phyloP scores from a whole-genome alignment of 768 basidiomycete genomes.

The Termitomyces sp. region DNA sequence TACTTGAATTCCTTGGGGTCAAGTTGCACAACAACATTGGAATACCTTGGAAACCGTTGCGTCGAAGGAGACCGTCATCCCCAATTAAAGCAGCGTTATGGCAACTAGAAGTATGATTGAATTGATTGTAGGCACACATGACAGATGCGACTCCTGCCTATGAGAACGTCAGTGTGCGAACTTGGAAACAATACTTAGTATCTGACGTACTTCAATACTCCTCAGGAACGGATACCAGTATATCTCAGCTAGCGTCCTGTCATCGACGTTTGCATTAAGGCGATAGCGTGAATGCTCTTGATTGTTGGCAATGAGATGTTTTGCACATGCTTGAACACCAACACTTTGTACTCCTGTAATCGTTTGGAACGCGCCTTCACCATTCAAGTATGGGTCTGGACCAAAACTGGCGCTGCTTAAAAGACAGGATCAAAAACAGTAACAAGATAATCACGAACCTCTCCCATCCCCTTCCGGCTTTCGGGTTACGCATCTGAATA shows the following conservation, averaged over 20 bases:
- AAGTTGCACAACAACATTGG: background rate
- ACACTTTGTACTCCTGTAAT: slow-evolving; percentile 53
- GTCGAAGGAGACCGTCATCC: slow-evolving; percentile 29
- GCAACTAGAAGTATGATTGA: slow-evolving; percentile 61
- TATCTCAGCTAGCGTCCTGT: slow-evolving; percentile 49
- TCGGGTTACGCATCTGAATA: slow-evolving; percentile 44
- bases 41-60: slow-evolving; percentile 38
- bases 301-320: slow-evolving; percentile 46
- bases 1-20: background rate
- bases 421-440: background rate
- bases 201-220: slow-evolving; percentile 35
- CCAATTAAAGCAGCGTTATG: slow-evolving; percentile 49
- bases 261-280: slow-evolving; percentile 42
- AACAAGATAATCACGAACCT: slow-evolving; percentile 18
- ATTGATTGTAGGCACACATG: slow-evolving; percentile 49
- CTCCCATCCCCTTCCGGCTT: slow-evolving; percentile 45
- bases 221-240: slow-evolving; percentile 48
- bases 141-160: slow-evolving; percentile 45
- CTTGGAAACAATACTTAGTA: background rate
- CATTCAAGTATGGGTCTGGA: slow-evolving; percentile 59
- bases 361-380: slow-evolving; percentile 55
- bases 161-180: background rate
- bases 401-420: slow-evolving; percentile 30
- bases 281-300: slow-evolving; percentile 50
- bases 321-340: slow-evolving; percentile 56